Base-by-base conservation (phyloP, 345 rosid species). In the Salix dunnii region DNA sequence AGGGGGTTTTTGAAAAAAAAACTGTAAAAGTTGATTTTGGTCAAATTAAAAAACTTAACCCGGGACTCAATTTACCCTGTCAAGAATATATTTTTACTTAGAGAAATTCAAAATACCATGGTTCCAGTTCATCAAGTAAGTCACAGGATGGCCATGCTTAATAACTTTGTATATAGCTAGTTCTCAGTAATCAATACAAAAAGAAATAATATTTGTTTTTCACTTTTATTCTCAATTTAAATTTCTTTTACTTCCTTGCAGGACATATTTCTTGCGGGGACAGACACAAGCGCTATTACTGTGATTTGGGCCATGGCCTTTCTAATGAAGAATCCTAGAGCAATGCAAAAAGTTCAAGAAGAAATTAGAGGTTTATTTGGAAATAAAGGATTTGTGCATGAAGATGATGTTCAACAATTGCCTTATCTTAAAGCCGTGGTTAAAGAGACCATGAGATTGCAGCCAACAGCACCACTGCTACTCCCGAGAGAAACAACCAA, bases 251-350 rank as follows among this genome's bases (percentile, higher is more conserved):
- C 11, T 2, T 46, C 6, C 55, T 30, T 67, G 33, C 76, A 84
- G 88, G 64, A 87, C 67, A 72, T 85, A 68, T 78, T 88, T 53
- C 3, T 86, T 1, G 94, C 55, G 17, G 89, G 87, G 36, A 86
- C 86, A 30, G 87, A 84, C 35, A 82, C 90, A 1, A 75, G 79
- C 2, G 84, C 86, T 1, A 73, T 83, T 3, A 67, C 87, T 1
- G 68, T 83, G 69, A 76, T 67, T n/a, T 91, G 92, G 91, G 78
- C 86, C 0, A 88, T 90, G 85, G 82, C 87, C 0, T 67, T 67
- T 67, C 70, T 67, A 38, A 10, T 67, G 49, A 67, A 11, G 27
- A 67, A 38, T 38, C 84, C 71, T 8, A 3, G 11, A 40, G n/a
- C 49, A 36, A 67, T 67, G 71, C n/a, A 14, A n/a, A 67, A 67